phyloP scores from a whole-genome alignment of 768 basidiomycete genomes.

The Lactarius evosmus region DNA sequence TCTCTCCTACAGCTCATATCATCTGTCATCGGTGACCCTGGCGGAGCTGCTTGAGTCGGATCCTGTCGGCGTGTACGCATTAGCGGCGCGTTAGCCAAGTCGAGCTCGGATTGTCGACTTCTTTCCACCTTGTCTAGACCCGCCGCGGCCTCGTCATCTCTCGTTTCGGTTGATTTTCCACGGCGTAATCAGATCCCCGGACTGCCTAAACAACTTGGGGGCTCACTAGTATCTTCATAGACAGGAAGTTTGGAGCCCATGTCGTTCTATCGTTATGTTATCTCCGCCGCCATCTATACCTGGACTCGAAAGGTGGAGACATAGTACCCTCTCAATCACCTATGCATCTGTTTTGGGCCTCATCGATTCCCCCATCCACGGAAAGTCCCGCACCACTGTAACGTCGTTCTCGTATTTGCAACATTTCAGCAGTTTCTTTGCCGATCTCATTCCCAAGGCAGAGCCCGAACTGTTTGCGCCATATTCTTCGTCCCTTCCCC shows the following conservation, averaged over 20 bases:
- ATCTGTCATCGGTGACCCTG: too few species aligned
- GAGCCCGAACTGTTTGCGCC: too few species aligned
- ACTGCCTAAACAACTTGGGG: not conserved
- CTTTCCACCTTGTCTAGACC: not conserved
- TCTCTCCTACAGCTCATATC: too few species aligned
- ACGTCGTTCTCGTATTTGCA: not conserved
- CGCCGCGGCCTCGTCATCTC: not conserved
- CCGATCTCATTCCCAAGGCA: not conserved
- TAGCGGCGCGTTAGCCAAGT: too few species aligned
- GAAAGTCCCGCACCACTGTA: not conserved
- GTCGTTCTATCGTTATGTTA: not conserved
- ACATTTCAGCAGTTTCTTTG: not conserved
- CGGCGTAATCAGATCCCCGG: not conserved
- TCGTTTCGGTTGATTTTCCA: not conserved
- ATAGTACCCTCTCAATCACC: not conserved
- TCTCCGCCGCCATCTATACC: not conserved
- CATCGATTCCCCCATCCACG: not conserved
- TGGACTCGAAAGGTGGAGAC: not conserved
- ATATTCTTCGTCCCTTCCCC: too few species aligned
- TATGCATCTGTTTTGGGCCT: not conserved
- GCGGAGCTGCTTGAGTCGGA: too few species aligned
- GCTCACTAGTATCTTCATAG: not conserved
- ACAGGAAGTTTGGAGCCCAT: not conserved
- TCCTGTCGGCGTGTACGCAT: not conserved
- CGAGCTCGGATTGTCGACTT: not conserved